Evolutionary conservation across 2,329 filamentous ascomycete species (phyloP), one percentile per base, ranked within the genome.

Genomic region (Chaetomiaceae sp.): DNA sequence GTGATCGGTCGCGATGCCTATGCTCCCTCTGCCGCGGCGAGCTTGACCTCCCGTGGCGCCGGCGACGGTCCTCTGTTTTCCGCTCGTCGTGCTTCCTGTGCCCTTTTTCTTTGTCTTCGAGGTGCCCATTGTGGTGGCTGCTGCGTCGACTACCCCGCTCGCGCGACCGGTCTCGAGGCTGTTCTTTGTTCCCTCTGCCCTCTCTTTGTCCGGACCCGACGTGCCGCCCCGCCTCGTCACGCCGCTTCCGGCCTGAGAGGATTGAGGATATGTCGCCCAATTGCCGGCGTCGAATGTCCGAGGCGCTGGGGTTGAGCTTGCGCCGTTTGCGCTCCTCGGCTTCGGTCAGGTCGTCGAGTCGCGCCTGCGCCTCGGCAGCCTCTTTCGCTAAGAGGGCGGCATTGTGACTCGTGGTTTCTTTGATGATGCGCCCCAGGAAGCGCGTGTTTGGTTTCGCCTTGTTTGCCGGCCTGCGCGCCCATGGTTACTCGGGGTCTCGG

Each of bases 381-480:
- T 97, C 92, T 65, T 86, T 95, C 1, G 88, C 89, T 17, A 90
- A 81, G 27, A 97, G 76, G 1, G 89, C 88, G 22, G 88, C 84
- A 78, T 99, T 99, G 71, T 99, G 92, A 50, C 72, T 87, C 63
- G 95, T 88, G 8, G 90, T 95, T 61, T 94, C 88, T 59, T 86
- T 87, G 57, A 99, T 89, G 53, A 97, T 88, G 64, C 94, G 87
- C 54, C 85, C 85, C 38, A 99, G 74, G 67, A 97, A 97, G 31
- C 88, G 82, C 0, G 89, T 96, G 65, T 99, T 97, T 3, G 92
- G 91, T 67, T 92, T 96, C 1, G 89, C 89, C 59, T 85, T 82
- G 61, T 81, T 80, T 42, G 80, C 71, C 53, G 84, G 81, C 64
- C 82, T 90, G 69, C 53, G 53, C n/a, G 38, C 39, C 17, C 49